Evolutionary conservation across 2,329 filamentous ascomycete species (phyloP).

Genomic region (Claviceps sp.): DNA sequence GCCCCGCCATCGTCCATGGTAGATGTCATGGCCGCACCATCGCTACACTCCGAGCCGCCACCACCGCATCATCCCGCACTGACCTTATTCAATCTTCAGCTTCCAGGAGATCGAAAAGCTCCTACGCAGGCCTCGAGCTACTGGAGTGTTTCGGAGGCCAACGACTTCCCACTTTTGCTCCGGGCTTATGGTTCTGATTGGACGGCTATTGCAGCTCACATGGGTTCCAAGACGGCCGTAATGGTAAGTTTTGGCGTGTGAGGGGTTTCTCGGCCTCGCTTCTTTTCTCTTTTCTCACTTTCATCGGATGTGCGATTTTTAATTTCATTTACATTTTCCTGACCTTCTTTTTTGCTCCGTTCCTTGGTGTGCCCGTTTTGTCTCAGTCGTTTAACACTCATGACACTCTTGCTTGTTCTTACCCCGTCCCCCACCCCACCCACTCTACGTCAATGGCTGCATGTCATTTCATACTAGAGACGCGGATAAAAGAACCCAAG

Average conservation of each 20-base stretch:
- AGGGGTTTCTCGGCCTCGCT: background rate
- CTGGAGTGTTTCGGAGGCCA: conserved; percentile 74
- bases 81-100: conserved; percentile 37
- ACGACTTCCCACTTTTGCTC: conserved; percentile 61
- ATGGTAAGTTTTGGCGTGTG: conserved; percentile 45
- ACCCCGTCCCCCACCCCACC: background rate
- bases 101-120: conserved; percentile 35
- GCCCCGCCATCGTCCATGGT: conserved; percentile 24
- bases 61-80: conserved; percentile 32
- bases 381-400: background rate
- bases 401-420: background rate
- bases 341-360: background rate
- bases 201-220: conserved; percentile 58
- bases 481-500: background rate
- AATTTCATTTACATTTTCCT: background rate
- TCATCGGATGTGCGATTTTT: too few species aligned
- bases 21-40: conserved; percentile 44
- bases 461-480: conserved; percentile 2
- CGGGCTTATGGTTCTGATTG: conserved; percentile 70
- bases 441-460: background rate
- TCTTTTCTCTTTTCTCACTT: background rate
- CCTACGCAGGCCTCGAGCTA: conserved; percentile 60
- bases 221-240: conserved; percentile 75
- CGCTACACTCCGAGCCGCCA: conserved; percentile 40
- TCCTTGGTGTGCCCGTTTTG: background rate